phyloP scores from a whole-genome alignment of 371 early-diverging fungal genomes.

The Mortierella sp. region DNA sequence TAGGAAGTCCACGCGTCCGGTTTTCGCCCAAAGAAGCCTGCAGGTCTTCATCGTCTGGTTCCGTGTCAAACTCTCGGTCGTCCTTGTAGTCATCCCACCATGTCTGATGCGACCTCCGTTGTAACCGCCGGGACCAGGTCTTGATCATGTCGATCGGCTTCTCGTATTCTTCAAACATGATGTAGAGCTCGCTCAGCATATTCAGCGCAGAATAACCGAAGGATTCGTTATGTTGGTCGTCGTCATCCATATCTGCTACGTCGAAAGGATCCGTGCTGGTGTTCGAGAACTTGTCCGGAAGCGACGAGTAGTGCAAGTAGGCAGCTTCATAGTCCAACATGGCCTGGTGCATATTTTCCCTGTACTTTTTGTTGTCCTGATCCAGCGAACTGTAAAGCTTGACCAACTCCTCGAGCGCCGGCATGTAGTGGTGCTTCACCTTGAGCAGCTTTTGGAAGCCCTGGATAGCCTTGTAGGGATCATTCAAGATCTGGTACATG shows the following conservation, averaged over 20 bases:
- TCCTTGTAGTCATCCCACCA: slow-evolving; percentile 74
- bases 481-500: slow-evolving; percentile 64
- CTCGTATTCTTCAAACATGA: slow-evolving; percentile 82
- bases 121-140: slow-evolving; percentile 76
- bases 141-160: slow-evolving; percentile 78
- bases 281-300: slow-evolving; percentile 38
- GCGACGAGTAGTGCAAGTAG: slow-evolving; percentile 53
- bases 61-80: slow-evolving; percentile 69
- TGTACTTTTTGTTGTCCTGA: slow-evolving; percentile 49
- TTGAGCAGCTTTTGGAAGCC: slow-evolving; percentile 43
- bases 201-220: slow-evolving; percentile 86
- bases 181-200: slow-evolving; percentile 87
- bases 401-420: slow-evolving; percentile 52
- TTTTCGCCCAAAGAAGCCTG: slow-evolving; percentile 48
- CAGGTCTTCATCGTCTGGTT: slow-evolving; percentile 58
- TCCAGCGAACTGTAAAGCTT: slow-evolving; percentile 49
- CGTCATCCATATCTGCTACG: slow-evolving; percentile 50
- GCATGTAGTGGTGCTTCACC: slow-evolving; percentile 51
- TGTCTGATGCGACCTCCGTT: slow-evolving; percentile 73
- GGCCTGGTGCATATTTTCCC: slow-evolving; percentile 54
- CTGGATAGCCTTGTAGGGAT: slow-evolving; percentile 65
- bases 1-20: slow-evolving; percentile 68
- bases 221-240: slow-evolving; percentile 55
- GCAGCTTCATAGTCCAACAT: slow-evolving; percentile 65
- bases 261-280: slow-evolving; percentile 36